Base-by-base conservation (phyloP, 495 filamentous ascomycete genomes). In the Aspergillus bridgeri region DNA sequence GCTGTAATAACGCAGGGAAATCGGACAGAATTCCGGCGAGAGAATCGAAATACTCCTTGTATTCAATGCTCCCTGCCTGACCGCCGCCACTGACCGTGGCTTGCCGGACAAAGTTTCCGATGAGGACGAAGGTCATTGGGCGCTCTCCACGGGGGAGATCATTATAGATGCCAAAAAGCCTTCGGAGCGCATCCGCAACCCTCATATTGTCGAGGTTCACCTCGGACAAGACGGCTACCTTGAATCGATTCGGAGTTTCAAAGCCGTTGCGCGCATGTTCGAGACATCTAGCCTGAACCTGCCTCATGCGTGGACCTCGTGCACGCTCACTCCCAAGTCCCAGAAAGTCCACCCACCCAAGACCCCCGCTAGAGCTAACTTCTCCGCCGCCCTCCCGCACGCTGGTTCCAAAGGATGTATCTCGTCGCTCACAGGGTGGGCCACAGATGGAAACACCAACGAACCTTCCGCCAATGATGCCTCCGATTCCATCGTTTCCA, bases 291-390 rank as follows among this genome's bases (percentile, higher is more conserved):
- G 68, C 61, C 65, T 91, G 87, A 3, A 96, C 74, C 61, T 80
- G 87, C 38, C 90, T 83, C 91, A 99, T 96, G 11, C 85, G 84
- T 2, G 83, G 70, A 0, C 94, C 92, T 11, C 86, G 83, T 22
- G 91, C 91, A 51, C 92, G 87, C 69, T 96, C 91, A 59, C 90
- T 93, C 7, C 94, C 94, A 2, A 92, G 83, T 20, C 95, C 94
- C 0, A 96, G 73, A 69, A 98, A 98, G 66, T 99, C 95, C 8
- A 96, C 88, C 90, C 96, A 98, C 11, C 94, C 95, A 66, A 97
- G 96, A 1, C 90, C 92, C 19, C 89, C 88, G 58, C 86, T 83
- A 18, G 83, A 86, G 42, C 73, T 77, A 21, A 76, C 64, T 61
- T 87, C 81, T 62, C 81, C 78, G 19, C 66, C 73, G 13, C 69